phyloP scores from a whole-genome alignment of 768 basidiomycete species.

The Trametes cubensis region DNA sequence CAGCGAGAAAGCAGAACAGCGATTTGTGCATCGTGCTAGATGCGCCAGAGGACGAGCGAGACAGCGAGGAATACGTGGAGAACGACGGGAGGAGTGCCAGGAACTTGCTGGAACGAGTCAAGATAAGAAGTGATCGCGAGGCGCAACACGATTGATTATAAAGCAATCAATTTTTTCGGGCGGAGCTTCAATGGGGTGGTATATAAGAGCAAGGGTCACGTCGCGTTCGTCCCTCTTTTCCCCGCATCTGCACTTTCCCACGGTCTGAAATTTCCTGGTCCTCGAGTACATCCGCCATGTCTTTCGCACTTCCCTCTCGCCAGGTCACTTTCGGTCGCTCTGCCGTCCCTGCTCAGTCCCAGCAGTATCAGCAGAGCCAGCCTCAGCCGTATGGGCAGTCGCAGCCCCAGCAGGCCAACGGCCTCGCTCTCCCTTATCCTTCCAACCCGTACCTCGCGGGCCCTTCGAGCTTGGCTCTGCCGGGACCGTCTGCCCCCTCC shows the following conservation, averaged over 20 bases:
- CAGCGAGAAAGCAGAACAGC: neutral
- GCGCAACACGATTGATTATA: constrained; percentile 22
- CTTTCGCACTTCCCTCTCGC: constrained; percentile 74
- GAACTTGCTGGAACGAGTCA: constrained; percentile 22
- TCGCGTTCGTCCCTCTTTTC: constrained; percentile 10
- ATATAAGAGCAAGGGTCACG: constrained; percentile 21
- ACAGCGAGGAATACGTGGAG: constrained; percentile 3
- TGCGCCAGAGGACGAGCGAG: neutral
- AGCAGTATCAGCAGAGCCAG: constrained; percentile 48
- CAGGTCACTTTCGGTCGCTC: constrained; percentile 78
- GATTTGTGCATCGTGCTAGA: neutral
- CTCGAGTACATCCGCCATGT: constrained; percentile 37
- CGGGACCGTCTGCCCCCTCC: constrained; percentile 59
- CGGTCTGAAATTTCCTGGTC: constrained; percentile 21
- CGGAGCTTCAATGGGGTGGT: constrained; percentile 26
- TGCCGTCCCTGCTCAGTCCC: constrained; percentile 39
- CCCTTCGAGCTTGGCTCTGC: constrained; percentile 49
- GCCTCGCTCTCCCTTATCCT: constrained; percentile 56
- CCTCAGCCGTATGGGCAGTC: constrained; percentile 44
- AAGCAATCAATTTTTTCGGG: constrained; percentile 20
- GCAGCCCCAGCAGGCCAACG: constrained; percentile 45
- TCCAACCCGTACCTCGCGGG: constrained; percentile 49
- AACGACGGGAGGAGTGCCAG: constrained; percentile 9
- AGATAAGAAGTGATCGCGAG: constrained; percentile 21
- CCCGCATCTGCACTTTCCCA: constrained; percentile 27